Base-by-base conservation (phyloP, 768 basidiomycete species). In the Russula emetica region DNA sequence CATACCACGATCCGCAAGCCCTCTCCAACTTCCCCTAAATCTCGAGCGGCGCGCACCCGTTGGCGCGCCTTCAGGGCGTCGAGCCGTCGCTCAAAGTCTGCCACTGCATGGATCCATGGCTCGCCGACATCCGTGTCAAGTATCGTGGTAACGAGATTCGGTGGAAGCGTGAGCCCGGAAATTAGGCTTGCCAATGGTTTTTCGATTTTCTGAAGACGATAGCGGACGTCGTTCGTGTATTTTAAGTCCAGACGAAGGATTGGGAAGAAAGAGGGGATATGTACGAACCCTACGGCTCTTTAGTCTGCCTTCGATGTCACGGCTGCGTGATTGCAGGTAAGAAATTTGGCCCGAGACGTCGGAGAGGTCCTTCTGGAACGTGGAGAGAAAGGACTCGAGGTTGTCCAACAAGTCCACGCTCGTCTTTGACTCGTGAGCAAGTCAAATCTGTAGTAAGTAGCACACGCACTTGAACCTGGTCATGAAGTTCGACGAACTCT, bases 281-380 rank as follows among this genome's bases (percentile, higher is more conserved):
- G n/a, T 14, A 76, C 85, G 57, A 70, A 97, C 97, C 77, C 87
- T 82, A 58, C 97, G 82, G 62, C 87, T 90, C 72, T 87, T 89
- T 62, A 98, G 80, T 62, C 88, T 83, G 64, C 83, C 84, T 67
- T 98, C 97, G 20, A 98, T 97, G 47, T 90, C 90, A 68, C 90
- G 89, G 72, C 93, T 95, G 38, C 92, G 82, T 67, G 85, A 83
- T 71, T 98, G 97, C 26, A 99, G 80, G 66, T 98, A 93, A 1
- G 92, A 90, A 73, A 99, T 96, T 73, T 99, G 95, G 3, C 94
- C 92, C 2, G 97, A 98, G 11, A 98, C 97, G 1, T 88, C 87
- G 6, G 93, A 90, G 24, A 99, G 80, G 74, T 99, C 96, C 69
- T 82, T 88, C 75, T 98, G 96, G 71, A 99, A 99, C 0, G 92